These are phyloP conservation scores for Polymyxa betae DNA, from an alignment of 208 protist genomes.

Conservation along the genomic window DNA sequence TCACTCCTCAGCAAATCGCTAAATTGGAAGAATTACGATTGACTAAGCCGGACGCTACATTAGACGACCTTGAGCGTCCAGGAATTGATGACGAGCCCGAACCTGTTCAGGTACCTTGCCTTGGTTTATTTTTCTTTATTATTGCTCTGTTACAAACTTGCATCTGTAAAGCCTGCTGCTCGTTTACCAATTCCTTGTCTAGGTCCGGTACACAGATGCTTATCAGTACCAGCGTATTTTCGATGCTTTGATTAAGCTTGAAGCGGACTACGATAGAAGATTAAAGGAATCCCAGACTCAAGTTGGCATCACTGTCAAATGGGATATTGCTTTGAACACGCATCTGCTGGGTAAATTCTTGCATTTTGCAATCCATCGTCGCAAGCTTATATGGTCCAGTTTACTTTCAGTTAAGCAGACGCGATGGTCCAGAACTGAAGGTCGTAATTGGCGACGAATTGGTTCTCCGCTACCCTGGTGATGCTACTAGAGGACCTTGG, in stretches of 20 bases:
- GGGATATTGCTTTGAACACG: conserved; percentile 82
- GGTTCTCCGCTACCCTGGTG: conserved; percentile 72
- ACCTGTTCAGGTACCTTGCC: conserved; percentile 65
- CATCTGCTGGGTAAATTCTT: conserved; percentile 51
- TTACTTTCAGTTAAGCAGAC: conserved; percentile 52
- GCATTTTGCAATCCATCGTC: not conserved
- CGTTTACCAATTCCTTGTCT: not conserved
- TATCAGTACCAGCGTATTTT: conserved; percentile 87
- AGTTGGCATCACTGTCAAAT: conserved; percentile 77
- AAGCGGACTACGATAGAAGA: conserved; percentile 85
- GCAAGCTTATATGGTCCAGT: not conserved
- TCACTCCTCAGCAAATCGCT: conserved; percentile 80
- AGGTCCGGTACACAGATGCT: conserved; percentile 82
- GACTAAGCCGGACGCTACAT: conserved; percentile 70
- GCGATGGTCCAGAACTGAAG: conserved; percentile 71
- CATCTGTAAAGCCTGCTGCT: not conserved
- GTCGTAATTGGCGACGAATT: conserved; percentile 86
- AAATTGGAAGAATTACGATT: conserved; percentile 89
- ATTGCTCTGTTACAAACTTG: not conserved
- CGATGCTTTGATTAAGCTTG: conserved; percentile 82
- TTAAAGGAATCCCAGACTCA: conserved; percentile 84
- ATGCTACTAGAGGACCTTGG: conserved; percentile 68
- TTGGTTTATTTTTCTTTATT: not conserved
- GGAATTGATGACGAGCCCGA: conserved; percentile 74
- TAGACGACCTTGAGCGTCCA: conserved; percentile 78